Base-by-base conservation (phyloP, 345 rosid species). In the Pseudoturritis turrita region DNA sequence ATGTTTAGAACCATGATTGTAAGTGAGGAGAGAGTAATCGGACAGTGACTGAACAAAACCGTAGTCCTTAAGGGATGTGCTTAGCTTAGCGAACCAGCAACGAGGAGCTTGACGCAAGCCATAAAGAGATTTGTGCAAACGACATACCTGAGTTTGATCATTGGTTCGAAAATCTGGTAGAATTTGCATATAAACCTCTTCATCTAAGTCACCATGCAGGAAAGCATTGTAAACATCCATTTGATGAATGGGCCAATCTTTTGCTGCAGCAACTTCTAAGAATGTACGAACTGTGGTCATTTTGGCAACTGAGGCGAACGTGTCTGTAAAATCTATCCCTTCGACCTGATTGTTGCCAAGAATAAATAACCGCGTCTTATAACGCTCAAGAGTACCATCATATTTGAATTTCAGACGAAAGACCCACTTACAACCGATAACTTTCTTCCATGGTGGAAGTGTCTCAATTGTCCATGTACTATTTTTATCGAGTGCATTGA, bases 401-500 rank as follows among this genome's bases (percentile, higher is more conserved):
- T 25, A 23, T 4, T 55, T 55, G 0, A 33, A n/a, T 0, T 55
- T 55, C 0, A 17, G 4, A 0, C 9, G 2, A 10, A 31, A 55
- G 0, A 31, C 41, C 61, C 61, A 55, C 4, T 55, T 17, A 5
- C 41, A n/a, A 0, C 59, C 22, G 0, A 55, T 17, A 0, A n/a
- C 41, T 5, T 31, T 55, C 11, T 55, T 10, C n/a, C n/a, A 0
- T 1, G 41, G 61, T 0, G 41, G 61, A 0, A 55, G 8, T 0
- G 3, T 6, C 7, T 22, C 17, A 2, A 31, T 10, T 0, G 14
- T 2, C 8, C 12, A 55, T 0, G n/a, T 55, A 0, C 23, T 40
- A n/a, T 8, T 22, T 0, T 21, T n/a, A 0, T 50, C n/a, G 0
- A 21, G 0, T 0, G 31, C 15, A 0, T 22, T n/a, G 0, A 50